Evolutionary conservation across 2,329 filamentous ascomycete genomes (phyloP).

Genomic region (Neoscytalidium dimidiatum): DNA sequence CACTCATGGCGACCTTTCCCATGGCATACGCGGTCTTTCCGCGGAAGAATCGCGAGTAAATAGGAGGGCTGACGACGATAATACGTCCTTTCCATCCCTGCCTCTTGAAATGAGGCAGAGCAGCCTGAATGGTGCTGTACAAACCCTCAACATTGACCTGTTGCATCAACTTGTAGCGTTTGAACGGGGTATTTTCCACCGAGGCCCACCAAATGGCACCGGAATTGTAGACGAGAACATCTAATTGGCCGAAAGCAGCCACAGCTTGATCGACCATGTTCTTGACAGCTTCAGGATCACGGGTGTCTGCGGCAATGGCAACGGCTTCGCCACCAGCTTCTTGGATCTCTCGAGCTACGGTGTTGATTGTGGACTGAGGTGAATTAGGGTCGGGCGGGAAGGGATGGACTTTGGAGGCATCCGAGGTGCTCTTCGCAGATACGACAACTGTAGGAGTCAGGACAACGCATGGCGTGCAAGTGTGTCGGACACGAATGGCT

Average conservation of each 20-base stretch:
- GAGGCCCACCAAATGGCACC: conserved; percentile 85
- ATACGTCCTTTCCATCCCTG: conserved; percentile 63
- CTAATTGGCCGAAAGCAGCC: conserved; percentile 61
- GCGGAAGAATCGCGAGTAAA: conserved; percentile 81
- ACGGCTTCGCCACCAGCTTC: conserved; percentile 64
- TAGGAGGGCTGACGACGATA: conserved; percentile 79
- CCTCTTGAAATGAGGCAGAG: conserved; percentile 65
- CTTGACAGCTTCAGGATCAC: conserved; percentile 63
- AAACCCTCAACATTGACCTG: conserved; percentile 63
- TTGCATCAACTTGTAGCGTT: conserved; percentile 67
- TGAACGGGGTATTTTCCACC: conserved; percentile 70
- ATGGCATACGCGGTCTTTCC: conserved; percentile 84
- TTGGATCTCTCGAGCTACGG: conserved; percentile 73
- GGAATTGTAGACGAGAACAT: conserved; percentile 79
- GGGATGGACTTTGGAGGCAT: conserved; percentile 56
- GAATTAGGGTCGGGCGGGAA: conserved; percentile 81
- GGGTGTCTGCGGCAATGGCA: conserved; percentile 70
- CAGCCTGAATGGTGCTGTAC: conserved; percentile 70
- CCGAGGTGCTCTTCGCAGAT: conserved; percentile 72
- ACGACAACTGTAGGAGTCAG: conserved; percentile 64
- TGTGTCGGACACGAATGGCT: conserved; percentile 6
- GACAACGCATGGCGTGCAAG: not conserved
- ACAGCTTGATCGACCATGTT: conserved; percentile 61
- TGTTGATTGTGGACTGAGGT: conserved; percentile 72
- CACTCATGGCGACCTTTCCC: conserved; percentile 78